Base-by-base conservation (phyloP, 2,329 filamentous ascomycete species). In the Sclerotinia glacialis region DNA sequence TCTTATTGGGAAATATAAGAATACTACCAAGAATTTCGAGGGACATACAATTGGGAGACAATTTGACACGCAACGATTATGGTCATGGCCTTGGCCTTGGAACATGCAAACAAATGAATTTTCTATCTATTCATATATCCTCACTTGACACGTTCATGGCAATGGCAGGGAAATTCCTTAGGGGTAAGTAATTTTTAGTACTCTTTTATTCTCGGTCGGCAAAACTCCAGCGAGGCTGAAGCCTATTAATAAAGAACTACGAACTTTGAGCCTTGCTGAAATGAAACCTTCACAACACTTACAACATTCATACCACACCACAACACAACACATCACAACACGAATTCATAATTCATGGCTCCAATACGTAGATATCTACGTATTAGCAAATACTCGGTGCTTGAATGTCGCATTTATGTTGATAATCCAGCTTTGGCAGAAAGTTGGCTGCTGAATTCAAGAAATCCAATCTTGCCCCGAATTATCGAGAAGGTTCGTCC, bases 401-500 rank as follows among this genome's bases (percentile, higher is more conserved):
- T 99, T n/a, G 95, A 99, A 83, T 93, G 92, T 71, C 93, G 93
- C 71, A 95, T 99, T 72, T 98, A 98, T 78, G 87, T 97, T 56
- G 94, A 98, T 71, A 93, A 94, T 73, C 95, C 95, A 0, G 86
- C 89, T 16, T 86, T 97, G 68, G 86, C 87, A 31, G 86, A 92
- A 71, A 88, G 89, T 75, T 97, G 96, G 88, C 86, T 99, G 23
- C 85, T 97, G 71, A 89, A 90, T 73, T 84, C 90, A 46, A 86
- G 88, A 70, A 83, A 93, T 72, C 87, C 91, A 4, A 85, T 94
- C 21, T 85, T 99, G 18, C 88, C 89, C 49, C 89, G 89, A 70
- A 88, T 98, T 72, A 93, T 99, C 67, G 86, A 92, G 76, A 90
- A 89, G 68, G 88, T 98, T 64, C 89, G 91, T 12, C 94, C 93